Evolutionary conservation across 805 yeast genomes (phyloP).

Genomic region (Candida hungchunana): DNA sequence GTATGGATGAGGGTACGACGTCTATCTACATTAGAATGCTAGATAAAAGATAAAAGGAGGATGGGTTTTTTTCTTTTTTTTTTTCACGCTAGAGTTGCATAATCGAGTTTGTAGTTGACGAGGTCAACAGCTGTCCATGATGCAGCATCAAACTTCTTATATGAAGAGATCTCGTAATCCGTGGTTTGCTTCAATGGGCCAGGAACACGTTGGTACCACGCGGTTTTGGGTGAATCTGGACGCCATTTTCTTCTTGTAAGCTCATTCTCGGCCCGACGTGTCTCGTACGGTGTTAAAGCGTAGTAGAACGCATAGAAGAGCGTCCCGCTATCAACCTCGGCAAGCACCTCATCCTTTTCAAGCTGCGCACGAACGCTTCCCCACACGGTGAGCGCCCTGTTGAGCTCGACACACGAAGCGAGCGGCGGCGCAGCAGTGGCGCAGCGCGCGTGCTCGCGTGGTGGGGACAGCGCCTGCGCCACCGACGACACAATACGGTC

Average conservation of each 20-base stretch:
- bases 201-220: slow-evolving; percentile 74
- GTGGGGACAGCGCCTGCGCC: slow-evolving; percentile 9
- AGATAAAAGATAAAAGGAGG: too few species aligned
- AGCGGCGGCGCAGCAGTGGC: slow-evolving; percentile 6
- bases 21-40: too few species aligned
- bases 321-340: slow-evolving; percentile 16
- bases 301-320: slow-evolving; percentile 90
- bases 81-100: slow-evolving; percentile 7
- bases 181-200: slow-evolving; percentile 7
- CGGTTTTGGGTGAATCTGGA: slow-evolving; percentile 55
- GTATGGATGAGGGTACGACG: slow-evolving; percentile 50
- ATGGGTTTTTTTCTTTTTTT: too few species aligned
- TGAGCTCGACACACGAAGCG: slow-evolving; percentile 73
- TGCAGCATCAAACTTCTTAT: slow-evolving; percentile 23
- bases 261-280: slow-evolving; percentile 73
- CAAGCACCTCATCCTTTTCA: slow-evolving; percentile 1
- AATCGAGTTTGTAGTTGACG: slow-evolving; percentile 15
- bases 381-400: slow-evolving; percentile 81
- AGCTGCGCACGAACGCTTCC: slow-evolving; percentile 68
- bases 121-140: slow-evolving; percentile 13
- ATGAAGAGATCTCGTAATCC: slow-evolving; percentile 13
- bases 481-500: slow-evolving; percentile 9
- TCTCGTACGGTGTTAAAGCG: slow-evolving; percentile 62
- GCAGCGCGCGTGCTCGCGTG: slow-evolving; percentile 11
- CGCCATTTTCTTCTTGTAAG: slow-evolving; percentile 75